Conservation (phyloP, 2,329 filamentous ascomycete species). For the Erysiphe pulchra region DNA sequence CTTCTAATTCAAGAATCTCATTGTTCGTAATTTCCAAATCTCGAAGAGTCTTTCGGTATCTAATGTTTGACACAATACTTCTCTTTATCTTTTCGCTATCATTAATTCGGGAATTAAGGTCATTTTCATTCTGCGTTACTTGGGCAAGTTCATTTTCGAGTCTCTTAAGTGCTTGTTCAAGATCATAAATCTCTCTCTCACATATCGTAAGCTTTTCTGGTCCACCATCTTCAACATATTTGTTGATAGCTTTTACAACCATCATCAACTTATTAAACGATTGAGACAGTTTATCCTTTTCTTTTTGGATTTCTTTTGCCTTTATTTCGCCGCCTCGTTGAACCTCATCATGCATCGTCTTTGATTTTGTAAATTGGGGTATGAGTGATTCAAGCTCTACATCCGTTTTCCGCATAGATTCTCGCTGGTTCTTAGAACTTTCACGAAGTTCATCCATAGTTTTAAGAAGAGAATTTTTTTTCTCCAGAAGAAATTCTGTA, state of each 20-base stretch:
- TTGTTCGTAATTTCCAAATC: slow-evolving; percentile 37
- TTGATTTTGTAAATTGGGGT: slow-evolving; percentile 51
- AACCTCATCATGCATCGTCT: slow-evolving; percentile 52
- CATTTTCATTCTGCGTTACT: slow-evolving; percentile 46
- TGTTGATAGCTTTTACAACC: slow-evolving; percentile 51
- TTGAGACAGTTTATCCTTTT: slow-evolving; percentile 43
- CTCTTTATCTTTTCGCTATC: slow-evolving; percentile 65
- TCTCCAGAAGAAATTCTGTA: slow-evolving; percentile 51
- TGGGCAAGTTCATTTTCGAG: slow-evolving; percentile 42
- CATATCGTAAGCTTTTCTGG: slow-evolving; percentile 43
- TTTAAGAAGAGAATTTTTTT: slow-evolving; percentile 42
- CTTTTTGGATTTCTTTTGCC: slow-evolving; percentile 45
- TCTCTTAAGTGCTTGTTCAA: slow-evolving; percentile 38
- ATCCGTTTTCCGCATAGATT: slow-evolving; percentile 43
- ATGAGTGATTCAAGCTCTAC: slow-evolving; percentile 46
- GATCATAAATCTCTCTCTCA: slow-evolving; percentile 36
- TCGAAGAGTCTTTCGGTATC: slow-evolving; percentile 51
- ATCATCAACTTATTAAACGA: slow-evolving; percentile 55
- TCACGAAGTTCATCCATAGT: slow-evolving; percentile 52
- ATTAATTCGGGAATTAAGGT: slow-evolving; percentile 48
- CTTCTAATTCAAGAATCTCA: slow-evolving; percentile 51
- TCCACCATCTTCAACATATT: slow-evolving; percentile 55
- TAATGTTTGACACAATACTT: slow-evolving; percentile 71
- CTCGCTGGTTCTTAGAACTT: slow-evolving; percentile 40
- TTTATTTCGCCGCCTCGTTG: slow-evolving; percentile 42